phyloP scores from a whole-genome alignment of 2,329 filamentous ascomycete species.

The Ophiostoma australiae region DNA sequence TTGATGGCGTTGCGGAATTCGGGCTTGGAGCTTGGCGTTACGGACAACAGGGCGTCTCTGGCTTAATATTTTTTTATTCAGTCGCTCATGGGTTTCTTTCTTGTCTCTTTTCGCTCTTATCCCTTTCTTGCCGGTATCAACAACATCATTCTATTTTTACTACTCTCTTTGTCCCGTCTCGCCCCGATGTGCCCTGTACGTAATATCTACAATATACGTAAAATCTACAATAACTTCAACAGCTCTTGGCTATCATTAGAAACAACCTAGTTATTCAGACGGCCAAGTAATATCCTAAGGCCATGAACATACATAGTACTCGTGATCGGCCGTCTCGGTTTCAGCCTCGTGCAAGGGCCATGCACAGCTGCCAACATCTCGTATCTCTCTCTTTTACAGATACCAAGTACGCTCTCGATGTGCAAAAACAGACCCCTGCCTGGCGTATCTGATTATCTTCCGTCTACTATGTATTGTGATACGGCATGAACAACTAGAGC shows the following conservation, averaged over 20 bases:
- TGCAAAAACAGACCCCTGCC: background rate
- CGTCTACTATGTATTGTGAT: background rate
- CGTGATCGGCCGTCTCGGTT: background rate
- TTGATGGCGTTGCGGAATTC: background rate
- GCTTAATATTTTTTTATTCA: background rate
- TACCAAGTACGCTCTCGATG: background rate
- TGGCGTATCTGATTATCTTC: background rate
- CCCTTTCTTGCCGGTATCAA: background rate
- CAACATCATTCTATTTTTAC: slow-evolving; percentile 9
- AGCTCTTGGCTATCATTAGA: background rate
- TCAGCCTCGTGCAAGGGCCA: slow-evolving; percentile 3
- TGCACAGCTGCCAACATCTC: slow-evolving; percentile 9
- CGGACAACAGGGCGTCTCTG: background rate
- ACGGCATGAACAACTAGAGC: background rate
- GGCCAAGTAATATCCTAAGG: background rate
- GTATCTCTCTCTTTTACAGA: background rate
- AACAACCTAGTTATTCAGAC: too few relatives aligned
- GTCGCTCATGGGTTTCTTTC: background rate
- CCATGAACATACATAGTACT: background rate
- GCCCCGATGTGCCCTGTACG: background rate
- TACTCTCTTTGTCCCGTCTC: background rate
- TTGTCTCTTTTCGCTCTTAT: background rate
- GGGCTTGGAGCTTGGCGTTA: background rate
- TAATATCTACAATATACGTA: background rate
- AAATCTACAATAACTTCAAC: background rate